A percentile compares a stretch with the other conserved stretches of the same genome.
Evolutionary conservation across 2,329 filamentous ascomycete species (phyloP).

Genomic region (Thermochaetoides dissita): DNA sequence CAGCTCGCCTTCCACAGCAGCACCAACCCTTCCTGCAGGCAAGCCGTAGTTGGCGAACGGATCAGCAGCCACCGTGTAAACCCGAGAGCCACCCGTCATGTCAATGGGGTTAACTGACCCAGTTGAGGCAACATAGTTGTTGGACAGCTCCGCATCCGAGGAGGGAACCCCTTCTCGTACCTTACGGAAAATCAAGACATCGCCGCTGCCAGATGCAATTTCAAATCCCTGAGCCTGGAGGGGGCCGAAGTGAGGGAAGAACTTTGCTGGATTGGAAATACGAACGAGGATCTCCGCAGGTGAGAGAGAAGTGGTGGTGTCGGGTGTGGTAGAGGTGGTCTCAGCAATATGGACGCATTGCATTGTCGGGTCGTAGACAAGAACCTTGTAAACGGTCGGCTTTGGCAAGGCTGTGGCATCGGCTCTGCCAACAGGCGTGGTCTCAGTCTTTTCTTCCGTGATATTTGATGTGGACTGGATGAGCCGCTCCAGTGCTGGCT

Average conservation of each 20-base stretch:
- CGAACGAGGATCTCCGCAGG: slow-evolving; percentile 46
- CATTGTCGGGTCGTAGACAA: slow-evolving; percentile 49
- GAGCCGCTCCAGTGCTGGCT: slow-evolving; percentile 16
- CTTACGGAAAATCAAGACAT: slow-evolving; percentile 55
- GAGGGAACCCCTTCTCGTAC: slow-evolving; percentile 23
- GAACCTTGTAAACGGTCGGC: slow-evolving; percentile 42
- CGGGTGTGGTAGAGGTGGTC: slow-evolving; percentile 40
- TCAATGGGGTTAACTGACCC: slow-evolving; percentile 42
- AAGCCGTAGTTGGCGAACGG: slow-evolving; percentile 45
- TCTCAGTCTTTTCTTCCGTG: neutral
- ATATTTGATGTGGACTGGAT: neutral
- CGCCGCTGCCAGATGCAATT: slow-evolving; percentile 47
- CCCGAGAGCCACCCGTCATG: slow-evolving; percentile 29
- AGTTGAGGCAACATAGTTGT: neutral
- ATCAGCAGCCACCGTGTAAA: slow-evolving; percentile 33
- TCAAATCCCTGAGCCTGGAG: slow-evolving; percentile 51
- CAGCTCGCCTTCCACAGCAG: neutral
- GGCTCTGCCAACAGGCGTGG: neutral
- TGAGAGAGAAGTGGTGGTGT: slow-evolving; percentile 34
- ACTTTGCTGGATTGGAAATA: slow-evolving; percentile 49
- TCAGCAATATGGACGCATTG: slow-evolving; percentile 45
- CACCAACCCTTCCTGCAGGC: slow-evolving; percentile 12
- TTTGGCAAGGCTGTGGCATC: neutral
- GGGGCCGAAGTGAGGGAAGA: slow-evolving; percentile 47
- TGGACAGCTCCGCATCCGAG: neutral